Evolutionary conservation across 768 basidiomycete species (phyloP).

Genomic region (Erythrobasidium yunnanense): DNA sequence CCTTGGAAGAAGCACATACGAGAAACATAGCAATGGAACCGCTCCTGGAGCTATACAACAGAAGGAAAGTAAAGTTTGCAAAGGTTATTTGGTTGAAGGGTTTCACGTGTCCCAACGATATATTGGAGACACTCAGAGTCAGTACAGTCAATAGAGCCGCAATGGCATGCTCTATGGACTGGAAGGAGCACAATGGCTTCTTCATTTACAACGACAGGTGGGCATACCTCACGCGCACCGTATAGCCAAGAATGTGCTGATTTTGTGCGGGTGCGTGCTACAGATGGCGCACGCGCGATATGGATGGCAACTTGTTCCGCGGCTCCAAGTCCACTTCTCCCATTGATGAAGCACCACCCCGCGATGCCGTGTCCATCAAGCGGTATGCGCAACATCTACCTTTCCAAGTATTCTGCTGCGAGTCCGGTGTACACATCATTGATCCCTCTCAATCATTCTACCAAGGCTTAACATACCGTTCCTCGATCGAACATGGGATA

Average conservation of each 20-base stretch:
- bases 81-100: conserved; percentile 96
- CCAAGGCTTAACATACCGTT: conserved; percentile 70
- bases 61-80: conserved; percentile 68
- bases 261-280: neutral
- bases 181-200: conserved; percentile 94
- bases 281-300: conserved; percentile 86
- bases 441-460: conserved; percentile 96
- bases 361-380: conserved; percentile 65
- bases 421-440: conserved; percentile 91
- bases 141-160: conserved; percentile 83
- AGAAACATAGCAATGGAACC: conserved; percentile 88
- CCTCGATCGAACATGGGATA: conserved; percentile 72
- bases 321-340: conserved; percentile 90
- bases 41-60: conserved; percentile 64
- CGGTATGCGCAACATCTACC: conserved; percentile 87
- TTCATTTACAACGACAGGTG: conserved; percentile 96
- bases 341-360: conserved; percentile 79
- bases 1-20: conserved; percentile 85
- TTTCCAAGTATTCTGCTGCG: conserved; percentile 98
- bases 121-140: conserved; percentile 86
- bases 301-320: conserved; percentile 94
- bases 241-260: neutral
- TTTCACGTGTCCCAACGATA: conserved; percentile 96
- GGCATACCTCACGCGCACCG: conserved; percentile 35
- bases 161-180: conserved; percentile 99